A percentile compares a stretch with the other conserved stretches of the same genome.
These are phyloP conservation scores for Xylaria sp. DNA, from an alignment of 2,329 filamentous ascomycete species.

Conservation along the genomic window DNA sequence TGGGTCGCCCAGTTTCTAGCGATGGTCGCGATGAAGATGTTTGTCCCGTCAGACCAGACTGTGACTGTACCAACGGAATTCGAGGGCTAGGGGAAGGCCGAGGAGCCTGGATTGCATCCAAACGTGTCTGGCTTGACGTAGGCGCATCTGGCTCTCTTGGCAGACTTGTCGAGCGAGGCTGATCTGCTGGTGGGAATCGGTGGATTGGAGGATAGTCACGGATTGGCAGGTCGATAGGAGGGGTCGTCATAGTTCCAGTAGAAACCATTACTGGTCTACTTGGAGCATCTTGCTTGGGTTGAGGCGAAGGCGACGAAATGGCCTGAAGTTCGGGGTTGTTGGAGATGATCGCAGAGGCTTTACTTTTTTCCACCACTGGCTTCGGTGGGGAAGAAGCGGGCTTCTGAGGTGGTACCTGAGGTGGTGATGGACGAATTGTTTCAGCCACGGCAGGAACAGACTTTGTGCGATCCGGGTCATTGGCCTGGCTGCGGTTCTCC, in stretches of 20 bases:
- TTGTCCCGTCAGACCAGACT: slow-evolving; percentile 52
- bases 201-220: slow-evolving; percentile 54
- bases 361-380: slow-evolving; percentile 61
- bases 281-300: slow-evolving; percentile 48
- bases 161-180: slow-evolving; percentile 55
- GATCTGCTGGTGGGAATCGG: slow-evolving; percentile 56
- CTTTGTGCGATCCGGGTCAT: slow-evolving; percentile 50
- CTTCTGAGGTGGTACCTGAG: slow-evolving; percentile 48
- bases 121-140: slow-evolving; percentile 42
- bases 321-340: slow-evolving; percentile 71
- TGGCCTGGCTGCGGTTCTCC: slow-evolving; percentile 49
- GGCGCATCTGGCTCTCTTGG: slow-evolving; percentile 50
- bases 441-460: slow-evolving; percentile 42
- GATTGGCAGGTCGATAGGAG: slow-evolving; percentile 62
- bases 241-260: slow-evolving; percentile 82
- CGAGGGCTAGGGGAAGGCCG: slow-evolving; percentile 46
- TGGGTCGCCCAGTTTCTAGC: slow-evolving; percentile 76
- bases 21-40: slow-evolving; percentile 72
- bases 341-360: slow-evolving; percentile 72
- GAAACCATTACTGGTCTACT: slow-evolving; percentile 60
- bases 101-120: slow-evolving; percentile 42
- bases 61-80: slow-evolving; percentile 52
- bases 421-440: slow-evolving; percentile 49
- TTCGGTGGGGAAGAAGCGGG: slow-evolving; percentile 56
- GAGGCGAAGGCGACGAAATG: slow-evolving; percentile 60